Percentiles rank a stretch among this genome's conserved stretches.
phyloP scores from a whole-genome alignment of 2,329 filamentous ascomycete species.

The Fusarium pseudograminearum region DNA sequence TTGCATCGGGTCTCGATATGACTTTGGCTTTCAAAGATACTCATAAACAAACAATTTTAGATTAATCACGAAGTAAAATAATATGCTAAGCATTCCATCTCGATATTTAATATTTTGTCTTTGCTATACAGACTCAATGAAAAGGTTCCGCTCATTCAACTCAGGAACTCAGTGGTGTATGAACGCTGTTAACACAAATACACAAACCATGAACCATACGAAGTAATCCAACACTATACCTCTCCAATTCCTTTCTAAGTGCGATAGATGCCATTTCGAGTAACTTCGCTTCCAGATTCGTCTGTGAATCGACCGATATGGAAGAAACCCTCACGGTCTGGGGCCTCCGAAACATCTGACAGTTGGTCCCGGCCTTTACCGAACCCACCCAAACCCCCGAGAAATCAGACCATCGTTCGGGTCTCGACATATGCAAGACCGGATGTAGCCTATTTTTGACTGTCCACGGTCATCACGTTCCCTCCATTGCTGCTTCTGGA shows the following conservation, averaged over 20 bases:
- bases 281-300: neutral
- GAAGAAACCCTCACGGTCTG: neutral
- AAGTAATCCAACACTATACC: neutral
- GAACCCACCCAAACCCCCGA: slow-evolving; percentile 25
- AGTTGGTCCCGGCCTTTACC: slow-evolving; percentile 32
- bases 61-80: fast-evolving
- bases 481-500: neutral
- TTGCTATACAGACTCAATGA: too few relatives aligned
- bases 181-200: neutral
- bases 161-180: neutral
- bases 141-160: neutral
- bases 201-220: neutral
- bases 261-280: too few relatives aligned
- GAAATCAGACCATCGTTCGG: slow-evolving; percentile 32
- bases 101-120: neutral
- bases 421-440: slow-evolving; percentile 4
- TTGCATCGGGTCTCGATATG: neutral
- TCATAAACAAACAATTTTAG: neutral
- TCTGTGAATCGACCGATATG: slow-evolving; percentile 3
- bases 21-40: neutral
- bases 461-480: neutral
- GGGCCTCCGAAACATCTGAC: slow-evolving; percentile 23
- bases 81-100: neutral
- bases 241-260: neutral
- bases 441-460: slow-evolving; percentile 1